Conservation (phyloP, 768 basidiomycete genomes). For the Lentinula edodes region DNA sequence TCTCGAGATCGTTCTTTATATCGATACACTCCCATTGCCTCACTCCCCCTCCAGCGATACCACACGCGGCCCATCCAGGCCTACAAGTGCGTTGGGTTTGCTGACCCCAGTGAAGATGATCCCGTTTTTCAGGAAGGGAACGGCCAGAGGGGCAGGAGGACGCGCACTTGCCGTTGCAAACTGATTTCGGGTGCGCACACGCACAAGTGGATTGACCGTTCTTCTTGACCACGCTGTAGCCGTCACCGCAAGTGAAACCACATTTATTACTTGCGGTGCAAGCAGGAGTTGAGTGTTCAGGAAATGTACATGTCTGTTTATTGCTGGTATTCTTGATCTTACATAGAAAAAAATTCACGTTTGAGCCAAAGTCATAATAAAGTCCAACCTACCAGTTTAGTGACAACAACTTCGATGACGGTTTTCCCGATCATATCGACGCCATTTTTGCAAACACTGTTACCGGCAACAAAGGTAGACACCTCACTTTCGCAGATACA, state of each 20-base stretch:
- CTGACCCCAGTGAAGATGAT: slow-evolving; percentile 14
- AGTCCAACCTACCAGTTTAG: not conserved
- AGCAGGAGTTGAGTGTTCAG: slow-evolving; percentile 17
- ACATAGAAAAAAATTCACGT: not conserved
- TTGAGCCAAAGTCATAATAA: not conserved
- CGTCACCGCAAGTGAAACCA: slow-evolving; percentile 25
- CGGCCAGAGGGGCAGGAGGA: slow-evolving; percentile 6
- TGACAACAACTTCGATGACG: not conserved
- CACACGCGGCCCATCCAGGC: slow-evolving; percentile 25
- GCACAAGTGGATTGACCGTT: slow-evolving; percentile 13
- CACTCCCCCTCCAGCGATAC: slow-evolving; percentile 20
- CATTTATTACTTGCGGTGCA: slow-evolving; percentile 21
- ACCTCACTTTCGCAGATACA: not conserved
- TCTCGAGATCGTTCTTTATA: slow-evolving; percentile 26
- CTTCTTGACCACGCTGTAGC: slow-evolving; percentile 12
- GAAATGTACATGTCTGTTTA: slow-evolving; percentile 19
- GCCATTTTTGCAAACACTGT: not conserved
- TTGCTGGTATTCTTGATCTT: slow-evolving; percentile 18
- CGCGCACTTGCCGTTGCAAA: slow-evolving; percentile 28
- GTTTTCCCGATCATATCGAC: not conserved
- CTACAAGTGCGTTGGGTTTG: slow-evolving; percentile 18
- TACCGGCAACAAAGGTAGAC: not conserved
- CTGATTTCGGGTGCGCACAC: slow-evolving; percentile 19
- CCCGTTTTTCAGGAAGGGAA: slow-evolving; percentile 2
- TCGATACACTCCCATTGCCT: slow-evolving; percentile 33